Evolutionary conservation across 352 stramenopile genomes (phyloP), one percentile per base, ranked within the genome.

Genomic region (Phytopythium cucurbitacearum): DNA sequence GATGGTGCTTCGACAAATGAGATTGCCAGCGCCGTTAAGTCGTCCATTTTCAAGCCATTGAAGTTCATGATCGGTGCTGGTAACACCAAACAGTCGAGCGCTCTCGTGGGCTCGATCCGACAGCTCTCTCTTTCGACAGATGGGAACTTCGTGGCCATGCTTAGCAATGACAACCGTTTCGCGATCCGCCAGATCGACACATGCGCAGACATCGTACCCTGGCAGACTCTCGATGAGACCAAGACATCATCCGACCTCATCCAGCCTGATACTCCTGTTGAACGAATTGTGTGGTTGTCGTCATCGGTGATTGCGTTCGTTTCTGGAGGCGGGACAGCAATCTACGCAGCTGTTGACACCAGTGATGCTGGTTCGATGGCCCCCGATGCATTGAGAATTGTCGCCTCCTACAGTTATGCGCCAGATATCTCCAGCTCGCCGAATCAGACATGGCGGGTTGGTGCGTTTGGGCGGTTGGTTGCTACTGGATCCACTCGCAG

Each of bases 141-240:
- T 37, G 80, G 74, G 2, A 63, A 67, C 35, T 83, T 74, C 53
- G 46, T 91, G 32, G 73, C 59, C 21, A 75, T 91, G 57, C 54
- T 89, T 12, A 73, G 89, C 51, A 51, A 61, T 21, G 37, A 71
- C 0, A 68, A 75, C 10, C 60, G 64, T 2, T 54, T 88, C 21
- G 57, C 71, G 1, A 71, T 91, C 9, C 80, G 74, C 0, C 69
- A 89, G 43, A 81, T 91, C 52, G 78, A 89, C 12, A 57, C 59
- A 0, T 91, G 80, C 37, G 71, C 76, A 1, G 71, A 84, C 42
- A 57, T 89, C 0, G 10, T 85, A 7, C 55, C 56, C n/a, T 91
- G 80, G 80, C 67, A 87, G 50, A 53, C 55, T 6, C 51, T 80
- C 12, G 44, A 65, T 11, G 37, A 16, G 5, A 7, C 46, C 39